Evolutionary conservation across 2,329 filamentous ascomycete genomes (phyloP), one percentile per base, ranked within the genome.

Genomic region (Pseudocercospora fijiensis): DNA sequence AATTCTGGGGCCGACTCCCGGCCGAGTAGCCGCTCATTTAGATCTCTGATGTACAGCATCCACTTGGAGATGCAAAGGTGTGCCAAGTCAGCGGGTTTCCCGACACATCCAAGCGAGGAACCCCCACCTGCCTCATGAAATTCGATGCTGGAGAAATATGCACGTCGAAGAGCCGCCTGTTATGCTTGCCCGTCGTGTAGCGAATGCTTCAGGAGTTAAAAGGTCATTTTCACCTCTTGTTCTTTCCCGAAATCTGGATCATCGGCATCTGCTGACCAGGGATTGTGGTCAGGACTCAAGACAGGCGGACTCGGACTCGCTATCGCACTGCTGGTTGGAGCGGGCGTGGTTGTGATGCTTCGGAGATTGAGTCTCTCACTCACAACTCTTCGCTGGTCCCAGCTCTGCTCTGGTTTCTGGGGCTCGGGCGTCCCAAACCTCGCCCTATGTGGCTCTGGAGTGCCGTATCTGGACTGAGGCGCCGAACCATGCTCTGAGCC

Each of bases 141-240:
- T n/a, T 6, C 37, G 16, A 13, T 41, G 5, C 37, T 18, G 16
- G 3, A 7, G 18, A 41, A 7, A 41, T 13, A 41, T 41, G 16
- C 33, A n/a, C 33, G 13, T 37, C n/a, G 33, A 37, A n/a, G 33
- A n/a, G 6, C 16, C 37, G 37, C 37, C 37, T 18, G 16, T 13
- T n/a, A 41, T 41, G 37, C 37, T 41, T 41, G 16, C 16, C n/a
- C n/a, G n/a, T n/a, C n/a, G n/a, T n/a, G n/a, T n/a, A n/a, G 20
- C 55, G 18, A 41, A 26, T 26, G 10, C 26, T 30, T 8, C 16
- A 27, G 16, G 37, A 8, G 8, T 53, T 37, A 68, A 72, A 83
- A 83, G 24, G 78, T 80, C 80, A 83, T 82, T 72, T 78, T 75
- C 43, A 83, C 74, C 64, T 82, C 75, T 69, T 76, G 77, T 71